Evolutionary conservation across 2,329 filamentous ascomycete genomes (phyloP), one percentile per base, ranked within the genome.

Genomic region (Fusarium pseudonygamai): DNA sequence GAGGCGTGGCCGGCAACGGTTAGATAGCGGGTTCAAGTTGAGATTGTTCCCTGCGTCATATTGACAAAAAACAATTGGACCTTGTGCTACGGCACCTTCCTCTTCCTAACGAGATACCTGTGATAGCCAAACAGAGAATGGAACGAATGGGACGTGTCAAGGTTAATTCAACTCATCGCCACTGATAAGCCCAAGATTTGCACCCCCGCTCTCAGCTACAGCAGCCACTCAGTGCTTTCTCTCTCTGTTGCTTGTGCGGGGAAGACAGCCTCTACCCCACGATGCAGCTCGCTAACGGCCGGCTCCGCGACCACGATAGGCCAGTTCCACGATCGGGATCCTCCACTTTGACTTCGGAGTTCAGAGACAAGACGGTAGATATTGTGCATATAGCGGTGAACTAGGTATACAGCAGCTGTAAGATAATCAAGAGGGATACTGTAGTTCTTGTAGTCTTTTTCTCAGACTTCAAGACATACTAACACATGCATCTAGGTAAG

Each of bases 241-340:
- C 18, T n/a, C 34, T 22, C 42, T 47, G 28, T 24, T 37, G 32
- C 20, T 28, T 64, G 74, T 72, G 68, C 72, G 64, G 60, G 76
- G 76, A 77, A 71, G 64, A 55, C 62, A 72, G 60, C 53, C 45
- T 64, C 56, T 76, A 70, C 75, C 75, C 75, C 75, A 75, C 72
- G 69, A 67, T 71, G 20, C 34, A 65, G n/a, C 46, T 63, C 71
- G 68, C 55, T 55, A 46, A 57, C 79, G 79, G 79, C 79, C 79
- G 79, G 79, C 79, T 81, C 79, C 79, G 79, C 64, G 46, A 37
- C 58, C 60, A 66, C 60, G 72, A 75, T 71, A 73, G 69, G 63
- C 49, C 56, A 57, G 52, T 74, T 75, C 76, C 74, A 75, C 64
- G 66, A 67, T 79, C 79, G 79, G 79, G 60, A 61, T 61, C 72